Evolutionary conservation across 2,329 filamentous ascomycete species (phyloP), one percentile per base, ranked within the genome.

Genomic region (Macroventuria anomochaeta): DNA sequence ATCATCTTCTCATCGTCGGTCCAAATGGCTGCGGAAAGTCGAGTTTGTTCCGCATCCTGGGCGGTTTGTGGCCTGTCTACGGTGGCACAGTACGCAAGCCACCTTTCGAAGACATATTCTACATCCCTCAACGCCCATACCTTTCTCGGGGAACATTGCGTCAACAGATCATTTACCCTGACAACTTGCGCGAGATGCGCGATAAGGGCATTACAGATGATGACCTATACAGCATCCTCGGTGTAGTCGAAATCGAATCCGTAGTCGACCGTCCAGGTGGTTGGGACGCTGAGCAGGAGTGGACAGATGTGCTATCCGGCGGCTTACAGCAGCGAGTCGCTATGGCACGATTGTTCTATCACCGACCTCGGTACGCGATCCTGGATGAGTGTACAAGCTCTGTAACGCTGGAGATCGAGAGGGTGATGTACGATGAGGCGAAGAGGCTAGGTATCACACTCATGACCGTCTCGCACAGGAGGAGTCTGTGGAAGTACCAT

Each of bases 21-120:
- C 95, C 95, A 18, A 99, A 99, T 72, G 95, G 95, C 31, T 99
- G 95, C 74, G 95, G 95, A 34, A 99, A 99, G 76, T 96, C 91
- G 0, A 96, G 90, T 13, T 83, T 99, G 3, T 99, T 99, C 84
- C 88, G 95, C 31, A 99, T 99, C 63, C 84, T 99, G 1, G 95
- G 95, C 57, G 95, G 95, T 0, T 81, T 99, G 2, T 99, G 95
- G 95, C 95, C 95, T 13, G 95, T 97, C 11, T 99, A 99, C 75
- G 93, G 95, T 61, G 95, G 95, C 44, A 91, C 85, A 1, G 95
- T 99, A 17, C 84, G 91, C 67, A 97, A 97, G 74, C 95, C 95
- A 1, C 87, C 90, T 1, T 95, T 93, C 68, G 87, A 90, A 62
- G 89, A 95, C 71, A 97, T 99, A 71, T 99, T 97, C 78, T 99